Evolutionary conservation across 163 green algal genomes (phyloP), one percentile per base, ranked within the genome.

Genomic region (Chlamydomonas reinhardtii): DNA sequence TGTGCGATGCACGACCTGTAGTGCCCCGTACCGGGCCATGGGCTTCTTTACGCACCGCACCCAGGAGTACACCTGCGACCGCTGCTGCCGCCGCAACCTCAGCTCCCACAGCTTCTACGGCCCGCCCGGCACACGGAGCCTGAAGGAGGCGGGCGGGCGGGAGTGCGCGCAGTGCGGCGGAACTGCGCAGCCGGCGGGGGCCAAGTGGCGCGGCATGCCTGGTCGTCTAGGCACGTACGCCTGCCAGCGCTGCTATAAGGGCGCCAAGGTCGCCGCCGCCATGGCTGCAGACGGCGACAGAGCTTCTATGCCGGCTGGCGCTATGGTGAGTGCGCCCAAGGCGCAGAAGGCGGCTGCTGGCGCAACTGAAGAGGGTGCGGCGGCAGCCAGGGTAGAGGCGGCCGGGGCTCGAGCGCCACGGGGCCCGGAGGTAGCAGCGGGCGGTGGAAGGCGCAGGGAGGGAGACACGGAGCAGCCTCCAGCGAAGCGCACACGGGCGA

Each of bases 91-190:
- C 8, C 27, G 2, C 16, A 82, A 82, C 56, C 25, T 25, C 31
- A 62, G 39, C 4, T 4, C 8, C 11, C 11, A 32, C 29, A 27
- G 62, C 25, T 83, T 83, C 76, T 83, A 83, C 37, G 76, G 76
- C 31, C 76, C 76, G 12, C 76, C 76, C 8, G 76, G 76, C 24
- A 83, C 76, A 2, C 11, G 61, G 1, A 48, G 12, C 27, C 37
- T 83, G 76, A 62, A 74, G 76, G 25, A 83, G 62, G 76, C 76
- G 61, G 76, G 76, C 35, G 76, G 76, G 25, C 34, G 76, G 16
- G 62, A 4, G 2, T 83, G 76, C 62, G 35, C 24, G 1, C 12
- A 31, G 37, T 83, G 76, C 61, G 35, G 76, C 2, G 16, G 48
- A 3, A 73, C 61, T 16, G 3, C 20, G 16, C n/a, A 25, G 12